A percentile compares a stretch with the other conserved stretches of the same genome.
Conservation (phyloP, 139 green algal genomes). For the Chlorella sp. region DNA sequence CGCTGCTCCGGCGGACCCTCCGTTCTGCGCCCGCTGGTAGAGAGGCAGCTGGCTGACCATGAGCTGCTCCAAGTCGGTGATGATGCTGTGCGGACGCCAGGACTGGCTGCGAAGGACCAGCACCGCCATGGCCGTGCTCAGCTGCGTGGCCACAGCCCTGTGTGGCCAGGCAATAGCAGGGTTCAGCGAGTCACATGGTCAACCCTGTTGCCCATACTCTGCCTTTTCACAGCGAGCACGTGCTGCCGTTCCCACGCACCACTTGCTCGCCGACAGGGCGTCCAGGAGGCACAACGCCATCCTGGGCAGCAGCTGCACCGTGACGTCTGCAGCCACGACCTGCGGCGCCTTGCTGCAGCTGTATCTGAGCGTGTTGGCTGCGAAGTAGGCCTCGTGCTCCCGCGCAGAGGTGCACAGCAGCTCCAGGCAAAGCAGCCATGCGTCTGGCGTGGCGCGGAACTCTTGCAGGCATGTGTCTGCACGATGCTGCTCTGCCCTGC, state of each 20-base stretch:
- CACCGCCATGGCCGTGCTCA: conserved; percentile 11
- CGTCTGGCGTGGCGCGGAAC: background rate
- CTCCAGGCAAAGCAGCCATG: conserved; percentile 3
- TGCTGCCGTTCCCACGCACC: too few relatives aligned
- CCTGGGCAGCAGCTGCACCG: background rate
- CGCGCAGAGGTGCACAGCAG: background rate
- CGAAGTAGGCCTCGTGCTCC: conserved; percentile 1
- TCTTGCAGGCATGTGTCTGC: conserved; percentile 10
- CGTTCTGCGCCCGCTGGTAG: too few relatives aligned
- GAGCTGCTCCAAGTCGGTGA: conserved; percentile 24
- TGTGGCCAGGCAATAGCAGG: too few relatives aligned
- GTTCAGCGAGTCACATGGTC: too few relatives aligned
- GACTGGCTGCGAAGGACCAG: conserved; percentile 14
- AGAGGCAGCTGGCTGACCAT: conserved; percentile 6
- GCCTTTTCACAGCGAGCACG: too few relatives aligned
- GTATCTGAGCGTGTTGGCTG: conserved; percentile 8
- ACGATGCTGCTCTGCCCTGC: background rate
- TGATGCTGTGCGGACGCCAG: conserved; percentile 16
- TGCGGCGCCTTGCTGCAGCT: conserved; percentile 1
- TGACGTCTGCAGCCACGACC: background rate
- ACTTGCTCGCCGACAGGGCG: conserved; percentile 6
- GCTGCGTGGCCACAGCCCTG: conserved; percentile 18
- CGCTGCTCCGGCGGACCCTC: too few relatives aligned
- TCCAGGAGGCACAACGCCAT: background rate
- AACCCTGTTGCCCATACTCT: too few relatives aligned